Conservation (phyloP, 495 filamentous ascomycete species). For the Penicillium cinerascens region DNA sequence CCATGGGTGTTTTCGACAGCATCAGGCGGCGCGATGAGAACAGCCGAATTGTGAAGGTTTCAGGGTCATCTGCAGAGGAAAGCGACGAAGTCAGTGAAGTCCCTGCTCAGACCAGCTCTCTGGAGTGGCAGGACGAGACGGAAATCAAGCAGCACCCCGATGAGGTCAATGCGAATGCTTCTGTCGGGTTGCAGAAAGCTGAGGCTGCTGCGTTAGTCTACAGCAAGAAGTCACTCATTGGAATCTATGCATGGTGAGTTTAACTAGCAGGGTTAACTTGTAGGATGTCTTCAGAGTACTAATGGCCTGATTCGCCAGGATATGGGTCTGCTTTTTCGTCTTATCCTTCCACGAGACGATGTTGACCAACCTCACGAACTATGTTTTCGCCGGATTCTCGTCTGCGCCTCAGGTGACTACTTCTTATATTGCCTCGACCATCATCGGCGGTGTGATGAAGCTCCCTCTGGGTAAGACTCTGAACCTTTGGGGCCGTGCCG, state of each 20-base stretch:
- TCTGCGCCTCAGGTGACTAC: conserved; percentile 36
- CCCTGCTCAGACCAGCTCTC: not conserved
- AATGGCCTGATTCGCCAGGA: conserved; percentile 15
- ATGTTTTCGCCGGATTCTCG: conserved; percentile 34
- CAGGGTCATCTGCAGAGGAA: not conserved
- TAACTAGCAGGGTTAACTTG: too few relatives aligned
- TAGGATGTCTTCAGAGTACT: too few relatives aligned
- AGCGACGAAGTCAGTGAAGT: not conserved
- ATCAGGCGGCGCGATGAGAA: conserved; percentile 2
- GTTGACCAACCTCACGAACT: conserved; percentile 32
- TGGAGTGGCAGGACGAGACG: conserved; percentile 20
- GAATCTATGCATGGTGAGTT: conserved; percentile 40
- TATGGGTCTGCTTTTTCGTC: conserved; percentile 45
- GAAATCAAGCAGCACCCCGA: conserved; percentile 18
- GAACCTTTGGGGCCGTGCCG: conserved; percentile 61
- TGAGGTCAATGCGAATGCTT: conserved; percentile 24
- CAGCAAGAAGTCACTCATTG: conserved; percentile 26
- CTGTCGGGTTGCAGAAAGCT: conserved; percentile 36
- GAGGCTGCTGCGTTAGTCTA: conserved; percentile 45
- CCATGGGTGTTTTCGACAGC: conserved; percentile 1
- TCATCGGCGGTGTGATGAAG: conserved; percentile 62
- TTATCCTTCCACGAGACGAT: conserved; percentile 38
- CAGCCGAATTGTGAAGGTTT: conserved; percentile 1
- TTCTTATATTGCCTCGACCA: conserved; percentile 36
- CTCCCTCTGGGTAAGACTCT: conserved; percentile 65